Evolutionary conservation across 2,329 filamentous ascomycete genomes (phyloP).

Genomic region (Monascus ruber): DNA sequence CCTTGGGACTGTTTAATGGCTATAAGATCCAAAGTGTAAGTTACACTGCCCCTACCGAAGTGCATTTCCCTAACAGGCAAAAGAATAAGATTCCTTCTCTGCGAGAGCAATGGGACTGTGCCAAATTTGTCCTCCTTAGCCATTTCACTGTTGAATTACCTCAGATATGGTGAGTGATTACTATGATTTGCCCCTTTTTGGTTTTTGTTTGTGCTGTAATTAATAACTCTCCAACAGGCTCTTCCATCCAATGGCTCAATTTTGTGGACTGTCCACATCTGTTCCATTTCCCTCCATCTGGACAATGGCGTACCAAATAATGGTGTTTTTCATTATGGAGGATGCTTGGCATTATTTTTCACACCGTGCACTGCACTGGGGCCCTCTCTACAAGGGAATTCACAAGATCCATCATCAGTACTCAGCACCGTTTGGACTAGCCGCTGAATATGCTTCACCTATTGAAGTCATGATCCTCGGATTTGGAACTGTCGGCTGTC

Average conservation of each 20-base stretch:
- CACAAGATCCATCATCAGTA: constrained; percentile 99
- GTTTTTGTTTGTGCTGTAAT: constrained; percentile 1
- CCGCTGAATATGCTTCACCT: constrained; percentile 93
- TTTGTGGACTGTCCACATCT: constrained; percentile 74
- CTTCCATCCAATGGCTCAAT: constrained; percentile 94
- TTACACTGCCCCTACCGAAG: constrained; percentile 7
- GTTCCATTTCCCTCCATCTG: constrained; percentile 78
- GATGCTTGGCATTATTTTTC: constrained; percentile 98
- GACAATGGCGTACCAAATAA: constrained; percentile 85
- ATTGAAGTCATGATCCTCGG: constrained; percentile 95
- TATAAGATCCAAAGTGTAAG: constrained; percentile 88
- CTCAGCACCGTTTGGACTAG: constrained; percentile 90
- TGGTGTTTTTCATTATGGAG: constrained; percentile 89
- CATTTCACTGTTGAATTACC: constrained; percentile 98
- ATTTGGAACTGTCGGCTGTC: constrained; percentile 69
- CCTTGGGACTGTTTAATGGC: constrained; percentile 73
- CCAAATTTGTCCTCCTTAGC: constrained; percentile 79
- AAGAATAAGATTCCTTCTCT: constrained; percentile 79
- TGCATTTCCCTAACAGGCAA: constrained; percentile 1
- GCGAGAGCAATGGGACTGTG: constrained; percentile 89
- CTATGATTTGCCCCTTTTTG: not conserved
- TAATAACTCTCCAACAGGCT: constrained; percentile 38
- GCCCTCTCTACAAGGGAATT: constrained; percentile 86
- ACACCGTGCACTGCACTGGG: constrained; percentile 87
- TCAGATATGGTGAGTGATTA: constrained; percentile 66